Conservation (phyloP, 768 basidiomycete genomes). For the Pisolithus orientalis region DNA sequence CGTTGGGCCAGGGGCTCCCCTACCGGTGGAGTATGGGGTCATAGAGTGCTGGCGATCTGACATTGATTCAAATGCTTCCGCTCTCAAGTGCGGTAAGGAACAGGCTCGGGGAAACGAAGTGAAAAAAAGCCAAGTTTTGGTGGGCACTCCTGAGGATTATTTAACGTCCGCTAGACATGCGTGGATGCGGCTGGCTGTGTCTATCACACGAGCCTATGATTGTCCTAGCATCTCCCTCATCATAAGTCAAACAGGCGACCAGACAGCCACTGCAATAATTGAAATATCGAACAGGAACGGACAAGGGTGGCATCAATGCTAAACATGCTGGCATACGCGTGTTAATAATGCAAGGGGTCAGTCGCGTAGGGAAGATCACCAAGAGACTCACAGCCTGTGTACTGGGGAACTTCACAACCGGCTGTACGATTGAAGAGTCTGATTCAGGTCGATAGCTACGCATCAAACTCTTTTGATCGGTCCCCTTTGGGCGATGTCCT, state of each 20-base stretch:
- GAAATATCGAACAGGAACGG: slow-evolving; percentile 6
- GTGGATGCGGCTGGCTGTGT: slow-evolving; percentile 41
- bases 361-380: slow-evolving; percentile 10
- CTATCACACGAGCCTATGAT: slow-evolving; percentile 19
- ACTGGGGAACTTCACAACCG: slow-evolving; percentile 15
- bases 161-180: slow-evolving; percentile 32
- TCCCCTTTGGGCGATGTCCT: neutral
- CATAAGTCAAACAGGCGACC: slow-evolving; percentile 8
- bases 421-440: slow-evolving; percentile 29
- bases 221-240: slow-evolving; percentile 5
- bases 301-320: slow-evolving; percentile 14
- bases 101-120: slow-evolving; percentile 18
- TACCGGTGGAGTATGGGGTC: slow-evolving; percentile 13
- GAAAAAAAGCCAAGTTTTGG: slow-evolving; percentile 22
- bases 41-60: slow-evolving; percentile 21
- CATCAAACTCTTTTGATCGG: slow-evolving; percentile 1
- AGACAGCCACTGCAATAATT: slow-evolving; percentile 19
- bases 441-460: slow-evolving; percentile 8
- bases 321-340: slow-evolving; percentile 24
- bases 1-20: slow-evolving; percentile 24
- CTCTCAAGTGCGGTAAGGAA: slow-evolving; percentile 9
- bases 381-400: slow-evolving; percentile 10
- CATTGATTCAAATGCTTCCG: slow-evolving; percentile 23
- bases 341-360: slow-evolving; percentile 20
- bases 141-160: slow-evolving; percentile 21